phyloP scores from a whole-genome alignment of 306 rosid species.

The Corylus heterophylla region DNA sequence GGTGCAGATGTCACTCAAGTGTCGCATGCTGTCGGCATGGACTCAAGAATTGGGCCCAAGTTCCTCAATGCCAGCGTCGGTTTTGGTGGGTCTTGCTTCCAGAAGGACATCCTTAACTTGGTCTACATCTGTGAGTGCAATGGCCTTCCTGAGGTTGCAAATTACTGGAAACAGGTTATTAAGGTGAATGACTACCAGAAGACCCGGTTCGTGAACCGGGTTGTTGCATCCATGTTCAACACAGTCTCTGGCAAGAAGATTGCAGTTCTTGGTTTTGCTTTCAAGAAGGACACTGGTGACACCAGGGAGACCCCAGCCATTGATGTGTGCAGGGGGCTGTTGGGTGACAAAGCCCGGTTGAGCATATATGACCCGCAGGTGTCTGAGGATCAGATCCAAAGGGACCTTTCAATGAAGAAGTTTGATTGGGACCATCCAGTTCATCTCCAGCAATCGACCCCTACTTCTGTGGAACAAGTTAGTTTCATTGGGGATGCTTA shows the following conservation, averaged over 20 bases:
- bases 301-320: slow-evolving; percentile 92
- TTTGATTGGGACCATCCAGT: slow-evolving; percentile 90
- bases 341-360: slow-evolving; percentile 74
- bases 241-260: slow-evolving; percentile 74
- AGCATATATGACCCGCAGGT: slow-evolving; percentile 91
- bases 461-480: slow-evolving; percentile 58
- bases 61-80: slow-evolving; percentile 93
- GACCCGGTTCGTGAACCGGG: slow-evolving; percentile 70
- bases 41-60: slow-evolving; percentile 84
- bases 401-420: slow-evolving; percentile 81
- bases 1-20: slow-evolving; percentile 89
- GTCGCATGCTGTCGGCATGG: slow-evolving; percentile 78
- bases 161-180: slow-evolving; percentile 92
- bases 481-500: slow-evolving; percentile 68
- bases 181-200: slow-evolving; percentile 95
- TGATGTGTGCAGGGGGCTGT: slow-evolving; percentile 78
- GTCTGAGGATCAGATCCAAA: slow-evolving; percentile 60
- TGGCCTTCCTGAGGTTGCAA: slow-evolving; percentile 92
- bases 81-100: slow-evolving; percentile 94
- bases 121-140: slow-evolving; percentile 92
- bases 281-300: slow-evolving; percentile 93
- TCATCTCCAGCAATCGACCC: slow-evolving; percentile 77
- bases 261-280: slow-evolving; percentile 76
- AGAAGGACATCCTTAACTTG: slow-evolving; percentile 87
- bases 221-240: slow-evolving; percentile 90